Conservation (phyloP, 2,329 filamentous ascomycete species). For the Keithomyces neogunnii region DNA sequence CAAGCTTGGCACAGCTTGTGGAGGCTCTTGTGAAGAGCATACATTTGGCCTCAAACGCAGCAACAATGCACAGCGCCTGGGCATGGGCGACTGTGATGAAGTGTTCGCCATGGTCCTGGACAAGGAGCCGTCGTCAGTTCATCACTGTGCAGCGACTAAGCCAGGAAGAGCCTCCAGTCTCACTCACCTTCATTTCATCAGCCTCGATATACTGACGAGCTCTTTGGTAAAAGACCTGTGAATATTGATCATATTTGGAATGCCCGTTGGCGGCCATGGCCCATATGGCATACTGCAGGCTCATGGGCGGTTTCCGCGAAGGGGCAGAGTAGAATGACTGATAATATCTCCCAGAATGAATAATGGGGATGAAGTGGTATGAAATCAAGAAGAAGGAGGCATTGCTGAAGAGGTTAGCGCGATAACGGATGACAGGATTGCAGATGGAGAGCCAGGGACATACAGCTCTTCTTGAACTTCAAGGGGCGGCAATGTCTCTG, state of each 20-base stretch:
- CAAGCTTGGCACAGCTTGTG: conserved; percentile 66
- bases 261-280: conserved; percentile 64
- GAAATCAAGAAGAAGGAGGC: conserved; percentile 68
- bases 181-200: conserved; percentile 67
- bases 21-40: conserved; percentile 82
- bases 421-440: too few relatives aligned
- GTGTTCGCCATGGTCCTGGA: conserved; percentile 62
- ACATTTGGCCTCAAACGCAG: conserved; percentile 72
- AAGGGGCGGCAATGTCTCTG: conserved; percentile 70
- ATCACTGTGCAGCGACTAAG: not conserved
- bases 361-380: conserved; percentile 64
- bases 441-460: conserved; percentile 16
- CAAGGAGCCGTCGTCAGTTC: not conserved
- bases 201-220: conserved; percentile 74
- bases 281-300: conserved; percentile 82
- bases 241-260: conserved; percentile 62
- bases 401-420: conserved; percentile 39
- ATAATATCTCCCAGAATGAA: conserved; percentile 69
- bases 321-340: conserved; percentile 64
- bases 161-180: conserved; percentile 6
- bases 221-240: conserved; percentile 73
- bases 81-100: conserved; percentile 73
- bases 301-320: conserved; percentile 71
- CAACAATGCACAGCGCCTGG: conserved; percentile 70
- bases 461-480: conserved; percentile 80